Evolutionary conservation across 169 alveolate genomes (phyloP).

Genomic region (Theileria parva): DNA sequence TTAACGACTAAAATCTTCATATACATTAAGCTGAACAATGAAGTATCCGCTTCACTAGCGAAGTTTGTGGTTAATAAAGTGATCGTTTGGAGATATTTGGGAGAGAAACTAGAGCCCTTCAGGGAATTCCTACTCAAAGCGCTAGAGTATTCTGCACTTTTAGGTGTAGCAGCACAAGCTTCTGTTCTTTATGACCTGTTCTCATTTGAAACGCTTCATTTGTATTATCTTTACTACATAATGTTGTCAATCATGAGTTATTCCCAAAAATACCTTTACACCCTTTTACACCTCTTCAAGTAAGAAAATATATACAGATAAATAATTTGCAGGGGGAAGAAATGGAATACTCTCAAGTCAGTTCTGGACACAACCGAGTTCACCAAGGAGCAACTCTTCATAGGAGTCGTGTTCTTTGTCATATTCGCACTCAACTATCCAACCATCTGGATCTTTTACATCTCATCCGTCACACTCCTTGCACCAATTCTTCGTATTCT

Average conservation of each 20-base stretch:
- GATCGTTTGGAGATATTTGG: conserved; percentile 34
- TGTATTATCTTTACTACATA: conserved; percentile 37
- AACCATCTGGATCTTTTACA: conserved; percentile 60
- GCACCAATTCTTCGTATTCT: conserved; percentile 33
- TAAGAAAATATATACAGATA: not conserved
- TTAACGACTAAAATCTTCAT: conserved; percentile 39
- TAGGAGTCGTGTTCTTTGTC: conserved; percentile 56
- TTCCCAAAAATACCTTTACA: conserved; percentile 46
- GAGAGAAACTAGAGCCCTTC: not conserved
- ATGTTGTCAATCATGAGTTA: conserved; percentile 43
- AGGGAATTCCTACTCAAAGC: conserved; percentile 5
- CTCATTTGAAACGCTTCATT: conserved; percentile 46
- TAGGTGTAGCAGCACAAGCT: conserved; percentile 39
- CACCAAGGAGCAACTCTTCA: conserved; percentile 62
- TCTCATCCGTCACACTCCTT: conserved; percentile 19
- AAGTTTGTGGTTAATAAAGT: conserved; percentile 43
- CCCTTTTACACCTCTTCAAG: conserved; percentile 60
- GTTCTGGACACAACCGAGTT: conserved; percentile 48
- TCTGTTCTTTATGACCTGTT: conserved; percentile 41
- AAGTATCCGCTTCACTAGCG: conserved; percentile 49
- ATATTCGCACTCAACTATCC: conserved; percentile 59
- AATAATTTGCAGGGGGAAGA: conserved; percentile 45
- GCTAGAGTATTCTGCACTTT: conserved; percentile 37
- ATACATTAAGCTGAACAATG: conserved; percentile 57
- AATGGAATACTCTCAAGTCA: conserved; percentile 61